Base-by-base conservation (phyloP, 306 rosid genomes). In the Rosa rugosa region DNA sequence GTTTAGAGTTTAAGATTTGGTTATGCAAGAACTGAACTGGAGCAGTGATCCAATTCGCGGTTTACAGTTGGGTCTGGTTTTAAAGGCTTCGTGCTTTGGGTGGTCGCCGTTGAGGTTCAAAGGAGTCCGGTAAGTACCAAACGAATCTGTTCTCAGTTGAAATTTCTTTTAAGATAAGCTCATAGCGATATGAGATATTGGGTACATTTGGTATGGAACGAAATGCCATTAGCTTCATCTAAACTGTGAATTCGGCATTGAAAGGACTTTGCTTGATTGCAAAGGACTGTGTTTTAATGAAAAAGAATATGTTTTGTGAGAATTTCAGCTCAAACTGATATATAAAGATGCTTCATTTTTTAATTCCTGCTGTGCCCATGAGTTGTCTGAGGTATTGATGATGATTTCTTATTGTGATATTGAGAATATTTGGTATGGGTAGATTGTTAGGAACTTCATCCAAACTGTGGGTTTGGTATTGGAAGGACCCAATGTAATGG, bases 321-420 rank as follows among this genome's bases (percentile, higher is more conserved):
- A 54, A 8, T 18, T 54, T 54, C 8, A 54, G 60, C 23, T 54
- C 7, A 18, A 18, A n/a, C 6, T 54, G 60, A 5, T 54, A 6
- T 54, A 17, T 82, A 92, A 3, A 54, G 60, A 54, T 54, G 60
- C 60, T 54, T 20, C 6, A 3, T 54, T 50, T 50, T 50, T 50
- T 12, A 13, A 16, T 14, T 50, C 12, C n/a, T 50, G n/a, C 56
- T 50, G 56, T 16, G 20, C n/a, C 56, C 20, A 50, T 50, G 17
- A 18, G 56, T 11, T 11, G 20, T 50, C 16, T 13, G 17, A 50
- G 17, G 56, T 14, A 11, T 14, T 16, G 6, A 16, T 50, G 20
- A 16, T 50, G 79, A 84, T 82, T 16, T 16, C 5, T 50, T 44
- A 1, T 2, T 16, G 56, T 50, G 56, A 16, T 50, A 50, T 50